phyloP scores from a whole-genome alignment of 257 asterid species.

The Fraxinus quadrangulata region DNA sequence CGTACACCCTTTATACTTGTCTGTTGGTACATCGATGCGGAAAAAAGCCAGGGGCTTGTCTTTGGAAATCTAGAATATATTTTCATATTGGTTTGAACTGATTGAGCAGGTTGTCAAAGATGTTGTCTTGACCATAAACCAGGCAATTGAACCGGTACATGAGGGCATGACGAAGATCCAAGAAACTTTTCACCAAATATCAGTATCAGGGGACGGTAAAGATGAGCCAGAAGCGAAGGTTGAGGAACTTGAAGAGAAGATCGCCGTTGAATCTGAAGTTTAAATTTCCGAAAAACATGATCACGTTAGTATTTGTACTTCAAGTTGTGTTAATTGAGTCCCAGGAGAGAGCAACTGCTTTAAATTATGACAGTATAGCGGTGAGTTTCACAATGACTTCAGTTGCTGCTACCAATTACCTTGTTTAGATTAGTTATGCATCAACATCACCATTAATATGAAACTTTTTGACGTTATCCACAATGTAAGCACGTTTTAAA shows the following conservation, averaged over 20 bases:
- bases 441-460: background rate
- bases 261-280: slow-evolving; percentile 35
- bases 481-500: no score
- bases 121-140: slow-evolving; percentile 86
- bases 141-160: slow-evolving; percentile 91
- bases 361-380: background rate
- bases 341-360: background rate
- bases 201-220: slow-evolving; percentile 42
- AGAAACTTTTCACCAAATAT: slow-evolving; percentile 70
- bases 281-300: background rate
- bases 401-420: background rate
- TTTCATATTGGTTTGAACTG: background rate
- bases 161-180: slow-evolving; percentile 92
- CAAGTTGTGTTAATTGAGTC: background rate
- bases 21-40: background rate
- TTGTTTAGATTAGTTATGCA: background rate
- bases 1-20: background rate
- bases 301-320: background rate
- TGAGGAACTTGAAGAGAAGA: slow-evolving; percentile 43
- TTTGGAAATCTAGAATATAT: no score
- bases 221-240: slow-evolving; percentile 52
- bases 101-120: slow-evolving; percentile 75
- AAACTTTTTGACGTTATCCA: no score
- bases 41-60: background rate
- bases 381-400: no score